phyloP scores from a whole-genome alignment of 2,329 filamentous ascomycete genomes.

The Fulvia fulva region DNA sequence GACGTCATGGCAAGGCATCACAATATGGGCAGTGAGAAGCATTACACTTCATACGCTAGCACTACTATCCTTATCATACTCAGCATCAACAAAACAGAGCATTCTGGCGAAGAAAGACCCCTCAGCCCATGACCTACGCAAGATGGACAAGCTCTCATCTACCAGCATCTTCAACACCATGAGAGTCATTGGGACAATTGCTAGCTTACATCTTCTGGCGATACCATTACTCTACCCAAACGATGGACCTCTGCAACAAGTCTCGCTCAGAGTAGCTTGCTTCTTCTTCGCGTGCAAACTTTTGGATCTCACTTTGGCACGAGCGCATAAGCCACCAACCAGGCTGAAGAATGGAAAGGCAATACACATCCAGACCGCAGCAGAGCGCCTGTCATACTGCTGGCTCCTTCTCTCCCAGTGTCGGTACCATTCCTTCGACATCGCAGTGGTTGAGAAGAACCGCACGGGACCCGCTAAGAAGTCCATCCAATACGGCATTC shows the following conservation, averaged over 20 bases:
- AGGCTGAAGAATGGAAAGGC: not conserved
- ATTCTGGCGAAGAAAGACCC: not conserved
- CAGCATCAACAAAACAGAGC: not conserved
- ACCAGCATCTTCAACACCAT: not conserved
- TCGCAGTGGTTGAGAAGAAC: constrained; percentile 10
- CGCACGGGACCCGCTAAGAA: constrained; percentile 2
- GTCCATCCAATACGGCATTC: constrained; percentile 7
- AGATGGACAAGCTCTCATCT: not conserved
- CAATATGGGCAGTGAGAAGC: not conserved
- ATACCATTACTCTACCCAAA: not conserved
- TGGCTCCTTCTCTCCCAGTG: constrained; percentile 17
- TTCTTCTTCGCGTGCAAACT: constrained; percentile 24
- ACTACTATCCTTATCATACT: not conserved
- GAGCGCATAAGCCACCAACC: constrained; percentile 12
- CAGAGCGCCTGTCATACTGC: constrained; percentile 9
- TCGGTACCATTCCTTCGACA: constrained; percentile 24
- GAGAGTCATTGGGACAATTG: constrained; percentile 1
- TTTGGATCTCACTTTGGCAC: constrained; percentile 15
- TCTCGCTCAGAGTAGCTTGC: constrained; percentile 9
- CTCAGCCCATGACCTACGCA: not conserved
- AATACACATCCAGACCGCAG: not conserved
- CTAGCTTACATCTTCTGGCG: not conserved
- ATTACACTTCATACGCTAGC: not conserved
- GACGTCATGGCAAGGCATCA: not conserved
- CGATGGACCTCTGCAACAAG: constrained; percentile 1